Evolutionary conservation across 495 filamentous ascomycete genomes (phyloP).

Genomic region (Annulohypoxylon stygium): DNA sequence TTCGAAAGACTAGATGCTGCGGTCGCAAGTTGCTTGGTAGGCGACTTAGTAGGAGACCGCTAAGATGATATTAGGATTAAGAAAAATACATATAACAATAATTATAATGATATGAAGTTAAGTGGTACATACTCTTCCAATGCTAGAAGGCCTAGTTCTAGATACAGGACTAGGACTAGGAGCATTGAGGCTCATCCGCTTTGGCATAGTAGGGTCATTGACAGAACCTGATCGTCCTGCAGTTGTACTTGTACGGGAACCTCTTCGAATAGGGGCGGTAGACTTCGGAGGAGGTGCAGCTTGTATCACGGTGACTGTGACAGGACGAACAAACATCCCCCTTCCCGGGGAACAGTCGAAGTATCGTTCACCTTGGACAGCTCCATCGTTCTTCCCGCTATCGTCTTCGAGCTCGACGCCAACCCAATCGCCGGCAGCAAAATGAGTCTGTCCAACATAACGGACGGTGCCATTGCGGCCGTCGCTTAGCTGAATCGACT

Average conservation of each 20-base stretch:
- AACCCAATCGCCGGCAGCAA: conserved; percentile 87
- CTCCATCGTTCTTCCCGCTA: conserved; percentile 95
- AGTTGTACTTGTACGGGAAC: conserved; percentile 48
- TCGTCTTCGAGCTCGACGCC: conserved; percentile 88
- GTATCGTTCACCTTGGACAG: conserved; percentile 88
- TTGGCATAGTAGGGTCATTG: conserved; percentile 64
- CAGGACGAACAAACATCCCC: conserved; percentile 90
- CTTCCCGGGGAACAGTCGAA: conserved; percentile 83
- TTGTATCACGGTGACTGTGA: conserved; percentile 70
- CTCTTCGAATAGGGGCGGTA: conserved; percentile 45
- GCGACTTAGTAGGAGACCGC: conserved; percentile 83
- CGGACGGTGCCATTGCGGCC: conserved; percentile 82
- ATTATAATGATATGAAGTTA: neutral
- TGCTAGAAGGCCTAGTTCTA: conserved; percentile 66
- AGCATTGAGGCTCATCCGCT: conserved; percentile 75
- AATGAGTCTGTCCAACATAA: conserved; percentile 82
- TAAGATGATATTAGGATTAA: conserved; percentile 35
- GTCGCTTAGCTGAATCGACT: conserved; percentile 75
- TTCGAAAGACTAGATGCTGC: conserved; percentile 67
- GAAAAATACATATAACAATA: conserved; percentile 1
- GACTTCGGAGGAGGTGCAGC: conserved; percentile 58
- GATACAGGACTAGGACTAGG: conserved; percentile 74
- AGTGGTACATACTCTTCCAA: conserved; percentile 66
- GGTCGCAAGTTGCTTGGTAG: conserved; percentile 78
- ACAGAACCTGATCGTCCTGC: conserved; percentile 53